phyloP scores from a whole-genome alignment of 2,329 filamentous ascomycete genomes.

The Huntiella bhutanensis region DNA sequence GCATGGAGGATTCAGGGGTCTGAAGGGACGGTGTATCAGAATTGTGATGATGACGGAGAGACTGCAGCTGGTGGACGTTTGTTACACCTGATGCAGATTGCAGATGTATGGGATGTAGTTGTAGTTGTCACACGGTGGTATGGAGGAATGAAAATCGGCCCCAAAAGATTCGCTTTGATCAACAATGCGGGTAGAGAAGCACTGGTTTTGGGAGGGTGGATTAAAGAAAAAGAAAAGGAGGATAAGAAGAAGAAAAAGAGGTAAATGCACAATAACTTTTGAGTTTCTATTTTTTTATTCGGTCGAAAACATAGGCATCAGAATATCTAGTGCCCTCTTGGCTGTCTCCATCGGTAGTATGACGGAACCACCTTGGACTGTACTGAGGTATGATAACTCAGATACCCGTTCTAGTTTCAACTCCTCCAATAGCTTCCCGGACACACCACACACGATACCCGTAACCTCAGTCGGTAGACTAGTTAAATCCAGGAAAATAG shows the following conservation, averaged over 20 bases:
- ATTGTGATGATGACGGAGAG: conserved; percentile 93
- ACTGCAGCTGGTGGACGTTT: conserved; percentile 73
- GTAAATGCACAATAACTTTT: background rate
- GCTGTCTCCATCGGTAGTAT: conserved; percentile 39
- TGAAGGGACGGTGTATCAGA: conserved; percentile 39
- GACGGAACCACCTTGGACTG: conserved; percentile 72
- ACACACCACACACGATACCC: conserved; percentile 87
- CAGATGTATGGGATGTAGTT: conserved; percentile 84
- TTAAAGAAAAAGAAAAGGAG: conserved; percentile 27
- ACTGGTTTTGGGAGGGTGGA: conserved; percentile 57
- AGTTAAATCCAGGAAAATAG: conserved; percentile 73
- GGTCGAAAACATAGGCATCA: conserved; percentile 33
- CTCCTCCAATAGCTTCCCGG: conserved; percentile 60
- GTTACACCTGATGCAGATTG: conserved; percentile 79
- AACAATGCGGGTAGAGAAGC: conserved; percentile 73
- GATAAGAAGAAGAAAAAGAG: conserved; percentile 23
- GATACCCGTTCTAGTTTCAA: conserved; percentile 38
- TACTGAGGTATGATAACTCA: conserved; percentile 82
- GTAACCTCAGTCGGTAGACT: conserved; percentile 72
- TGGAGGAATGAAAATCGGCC: conserved; percentile 74
- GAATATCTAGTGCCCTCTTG: conserved; percentile 42
- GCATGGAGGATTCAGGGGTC: conserved; percentile 70
- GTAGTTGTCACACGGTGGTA: conserved; percentile 94
- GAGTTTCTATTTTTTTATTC: conserved; percentile 9
- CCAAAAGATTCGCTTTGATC: conserved; percentile 77